Evolutionary conservation across 176 grass and related monocot species (phyloP).

Genomic region (Carex littledalei): DNA sequence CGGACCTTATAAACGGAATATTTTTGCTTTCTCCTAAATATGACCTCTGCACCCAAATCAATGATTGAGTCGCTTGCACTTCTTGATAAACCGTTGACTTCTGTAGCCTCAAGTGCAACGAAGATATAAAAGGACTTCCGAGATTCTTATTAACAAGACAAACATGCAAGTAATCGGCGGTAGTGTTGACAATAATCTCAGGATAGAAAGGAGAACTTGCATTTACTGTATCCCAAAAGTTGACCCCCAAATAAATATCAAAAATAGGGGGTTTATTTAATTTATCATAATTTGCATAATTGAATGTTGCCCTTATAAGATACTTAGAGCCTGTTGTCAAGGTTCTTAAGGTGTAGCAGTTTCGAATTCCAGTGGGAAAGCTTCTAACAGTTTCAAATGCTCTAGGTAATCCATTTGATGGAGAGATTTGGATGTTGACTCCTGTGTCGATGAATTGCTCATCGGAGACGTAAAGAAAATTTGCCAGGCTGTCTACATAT

Average conservation of each 20-base stretch:
- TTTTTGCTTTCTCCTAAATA: constrained; percentile 18
- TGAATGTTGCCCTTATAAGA: constrained; percentile 38
- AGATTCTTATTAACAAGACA: constrained; percentile 33
- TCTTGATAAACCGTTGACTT: constrained; percentile 2
- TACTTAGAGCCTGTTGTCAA: constrained; percentile 38
- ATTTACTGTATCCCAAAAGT: constrained; percentile 29
- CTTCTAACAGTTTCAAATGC: constrained; percentile 1
- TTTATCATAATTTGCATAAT: constrained; percentile 45
- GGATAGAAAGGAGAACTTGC: constrained; percentile 3
- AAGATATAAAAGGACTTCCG: constrained; percentile 41
- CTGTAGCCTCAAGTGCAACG: constrained; percentile 34
- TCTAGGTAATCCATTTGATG: not conserved
- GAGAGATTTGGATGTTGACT: constrained; percentile 32
- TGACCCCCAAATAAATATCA: constrained; percentile 39
- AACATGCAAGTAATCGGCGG: constrained; percentile 33
- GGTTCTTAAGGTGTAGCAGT: constrained; percentile 46
- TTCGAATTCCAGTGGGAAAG: constrained; percentile 28
- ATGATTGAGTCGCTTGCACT: constrained; percentile 19
- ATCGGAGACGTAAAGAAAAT: not conserved
- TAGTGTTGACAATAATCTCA: constrained; percentile 34
- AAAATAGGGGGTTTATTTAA: constrained; percentile 30
- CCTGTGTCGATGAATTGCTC: not conserved
- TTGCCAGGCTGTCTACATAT: not conserved
- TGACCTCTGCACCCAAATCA: not conserved
- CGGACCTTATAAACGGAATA: constrained; percentile 10